Conservation (phyloP, 139 green algal species). For the Yamagishiella unicocca region DNA sequence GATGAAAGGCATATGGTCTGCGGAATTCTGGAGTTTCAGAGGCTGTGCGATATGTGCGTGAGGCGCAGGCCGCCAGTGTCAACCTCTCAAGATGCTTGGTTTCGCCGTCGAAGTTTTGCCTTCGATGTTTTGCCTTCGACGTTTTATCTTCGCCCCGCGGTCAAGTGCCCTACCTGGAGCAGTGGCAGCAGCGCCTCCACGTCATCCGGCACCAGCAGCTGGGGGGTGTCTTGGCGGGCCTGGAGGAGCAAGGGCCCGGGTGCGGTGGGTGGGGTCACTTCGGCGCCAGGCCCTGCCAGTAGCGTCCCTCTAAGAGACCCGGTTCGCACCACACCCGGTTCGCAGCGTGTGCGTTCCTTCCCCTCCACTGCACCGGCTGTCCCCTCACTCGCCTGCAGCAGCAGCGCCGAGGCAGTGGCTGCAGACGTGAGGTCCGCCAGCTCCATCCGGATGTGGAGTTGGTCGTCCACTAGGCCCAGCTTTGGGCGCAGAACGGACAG, state of each 20-base stretch:
- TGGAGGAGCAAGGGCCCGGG: background rate
- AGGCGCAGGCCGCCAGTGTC: too few relatives aligned
- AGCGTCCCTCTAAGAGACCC: background rate
- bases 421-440: slow-evolving; percentile 39
- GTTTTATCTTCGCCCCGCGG: background rate
- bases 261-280: too few relatives aligned
- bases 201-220: slow-evolving; percentile 29
- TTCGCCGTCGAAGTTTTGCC: background rate
- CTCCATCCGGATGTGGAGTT: slow-evolving; percentile 56
- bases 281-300: too few relatives aligned
- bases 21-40: background rate
- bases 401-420: background rate
- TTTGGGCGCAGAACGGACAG: slow-evolving; percentile 49
- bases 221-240: background rate
- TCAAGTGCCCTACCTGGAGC: slow-evolving; percentile 41
- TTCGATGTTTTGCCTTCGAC: background rate
- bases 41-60: background rate
- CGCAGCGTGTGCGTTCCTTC: background rate
- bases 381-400: slow-evolving; percentile 34
- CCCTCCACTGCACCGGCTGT: background rate
- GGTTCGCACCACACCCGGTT: background rate
- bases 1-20: background rate
- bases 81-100: too few relatives aligned
- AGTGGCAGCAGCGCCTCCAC: slow-evolving; percentile 53
- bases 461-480: slow-evolving; percentile 37